A percentile compares a stretch with the other conserved stretches of the same genome.
Evolutionary conservation across 2,329 filamentous ascomycete genomes (phyloP).

Genomic region (Scedosporium dehoogii): DNA sequence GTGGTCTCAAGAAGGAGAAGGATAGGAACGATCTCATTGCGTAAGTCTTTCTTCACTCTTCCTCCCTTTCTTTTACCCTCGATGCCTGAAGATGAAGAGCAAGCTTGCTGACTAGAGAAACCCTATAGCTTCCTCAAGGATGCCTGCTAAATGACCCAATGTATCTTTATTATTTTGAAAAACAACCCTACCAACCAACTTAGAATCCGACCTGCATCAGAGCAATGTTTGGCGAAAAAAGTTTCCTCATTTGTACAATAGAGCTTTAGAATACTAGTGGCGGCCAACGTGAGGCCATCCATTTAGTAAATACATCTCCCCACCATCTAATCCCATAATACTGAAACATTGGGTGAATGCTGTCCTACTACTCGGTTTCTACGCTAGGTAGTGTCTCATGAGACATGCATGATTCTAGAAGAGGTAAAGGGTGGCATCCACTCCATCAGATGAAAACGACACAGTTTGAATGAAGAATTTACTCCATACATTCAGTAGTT

Average conservation of each 20-base stretch:
- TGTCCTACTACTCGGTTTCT: neutral
- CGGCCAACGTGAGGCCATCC: neutral
- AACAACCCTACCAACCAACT: neutral
- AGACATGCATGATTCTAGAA: no score
- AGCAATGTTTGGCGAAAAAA: neutral
- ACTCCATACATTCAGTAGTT: no score
- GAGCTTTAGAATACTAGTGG: constrained; percentile 11
- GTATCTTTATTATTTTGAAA: neutral
- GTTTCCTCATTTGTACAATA: constrained; percentile 10
- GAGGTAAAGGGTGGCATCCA: no score
- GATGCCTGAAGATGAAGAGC: neutral
- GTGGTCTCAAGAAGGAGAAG: constrained; percentile 99
- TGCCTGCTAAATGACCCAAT: constrained; percentile 47
- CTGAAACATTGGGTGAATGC: neutral
- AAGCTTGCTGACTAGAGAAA: neutral
- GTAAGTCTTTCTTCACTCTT: constrained; percentile 43
- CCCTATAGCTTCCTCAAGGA: constrained; percentile 55
- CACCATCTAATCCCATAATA: neutral
- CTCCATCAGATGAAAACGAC: no score
- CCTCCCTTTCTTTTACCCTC: constrained; percentile 4
- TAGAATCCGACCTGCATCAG: constrained; percentile 4
- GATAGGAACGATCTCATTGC: constrained; percentile 98
- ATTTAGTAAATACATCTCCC: constrained; percentile 5
- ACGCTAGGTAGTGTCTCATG: no score
- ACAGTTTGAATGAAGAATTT: no score